Percentiles rank a stretch among this genome's conserved stretches.
phyloP scores from a whole-genome alignment of 805 yeast species.

The Teunomyces funiuensis region DNA sequence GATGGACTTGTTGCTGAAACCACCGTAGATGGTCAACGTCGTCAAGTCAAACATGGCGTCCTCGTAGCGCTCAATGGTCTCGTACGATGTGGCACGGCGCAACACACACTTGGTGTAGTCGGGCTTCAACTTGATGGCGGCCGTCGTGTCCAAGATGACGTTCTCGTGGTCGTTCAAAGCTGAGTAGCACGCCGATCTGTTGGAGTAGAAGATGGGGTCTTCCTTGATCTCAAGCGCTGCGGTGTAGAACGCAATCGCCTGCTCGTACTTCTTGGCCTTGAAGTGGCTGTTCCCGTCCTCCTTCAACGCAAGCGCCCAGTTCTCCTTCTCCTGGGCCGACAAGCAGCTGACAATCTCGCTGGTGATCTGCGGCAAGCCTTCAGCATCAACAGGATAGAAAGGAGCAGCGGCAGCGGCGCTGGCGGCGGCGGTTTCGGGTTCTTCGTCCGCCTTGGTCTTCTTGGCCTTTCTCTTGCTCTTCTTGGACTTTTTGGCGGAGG shows the following conservation, averaged over 20 bases:
- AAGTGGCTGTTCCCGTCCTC: slow-evolving; percentile 85
- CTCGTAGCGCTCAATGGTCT: slow-evolving; percentile 69
- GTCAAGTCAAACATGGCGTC: slow-evolving; percentile 93
- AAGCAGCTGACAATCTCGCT: slow-evolving; percentile 46
- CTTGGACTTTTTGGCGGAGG: slow-evolving; percentile 31
- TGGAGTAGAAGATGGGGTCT: slow-evolving; percentile 90
- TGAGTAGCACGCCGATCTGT: slow-evolving; percentile 94
- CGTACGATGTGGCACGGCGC: slow-evolving; percentile 93
- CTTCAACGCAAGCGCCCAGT: slow-evolving; percentile 74
- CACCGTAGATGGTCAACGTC: slow-evolving; percentile 81
- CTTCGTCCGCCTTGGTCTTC: slow-evolving; percentile 19
- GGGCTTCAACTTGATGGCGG: slow-evolving; percentile 82
- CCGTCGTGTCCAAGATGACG: slow-evolving; percentile 84
- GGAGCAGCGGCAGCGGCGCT: slow-evolving; percentile 13
- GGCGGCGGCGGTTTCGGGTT: slow-evolving; percentile 26
- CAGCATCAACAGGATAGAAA: slow-evolving; percentile 51
- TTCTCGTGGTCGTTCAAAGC: slow-evolving; percentile 77
- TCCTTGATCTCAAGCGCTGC: slow-evolving; percentile 71
- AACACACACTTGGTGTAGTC: slow-evolving; percentile 87
- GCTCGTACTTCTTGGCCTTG: slow-evolving; percentile 63
- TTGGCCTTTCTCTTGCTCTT: slow-evolving; percentile 48
- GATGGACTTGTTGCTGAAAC: slow-evolving; percentile 72
- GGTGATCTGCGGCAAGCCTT: slow-evolving; percentile 59
- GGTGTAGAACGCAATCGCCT: slow-evolving; percentile 79
- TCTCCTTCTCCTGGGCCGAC: slow-evolving; percentile 52